Conservation (phyloP, 1,139 yeast genomes). For the Yamadazyma sp. region DNA sequence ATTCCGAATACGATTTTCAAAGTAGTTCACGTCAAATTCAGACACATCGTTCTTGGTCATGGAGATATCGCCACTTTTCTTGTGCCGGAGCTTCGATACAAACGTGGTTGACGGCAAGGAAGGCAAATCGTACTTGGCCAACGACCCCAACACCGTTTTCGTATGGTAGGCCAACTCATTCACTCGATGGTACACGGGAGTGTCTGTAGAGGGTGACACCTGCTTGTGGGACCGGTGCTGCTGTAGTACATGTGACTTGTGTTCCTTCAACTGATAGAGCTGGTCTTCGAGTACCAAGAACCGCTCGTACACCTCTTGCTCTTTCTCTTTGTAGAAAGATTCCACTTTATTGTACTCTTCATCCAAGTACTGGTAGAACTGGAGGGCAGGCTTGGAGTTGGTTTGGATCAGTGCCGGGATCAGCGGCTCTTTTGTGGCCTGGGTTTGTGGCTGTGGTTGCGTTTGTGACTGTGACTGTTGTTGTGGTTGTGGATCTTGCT, state of each 20-base stretch:
- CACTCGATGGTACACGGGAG: constrained; percentile 19
- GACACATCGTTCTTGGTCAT: constrained; percentile 11
- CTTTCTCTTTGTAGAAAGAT: constrained; percentile 57
- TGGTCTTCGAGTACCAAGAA: constrained; percentile 68
- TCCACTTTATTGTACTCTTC: constrained; percentile 59
- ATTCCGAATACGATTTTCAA: constrained; percentile 43
- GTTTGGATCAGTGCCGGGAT: constrained; percentile 7
- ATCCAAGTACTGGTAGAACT: constrained; percentile 64
- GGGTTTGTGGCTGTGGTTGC: constrained; percentile 1
- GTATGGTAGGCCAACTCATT: constrained; percentile 35
- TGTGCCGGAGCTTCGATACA: constrained; percentile 24
- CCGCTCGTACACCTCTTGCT: constrained; percentile 59
- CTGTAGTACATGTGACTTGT: constrained; percentile 24
- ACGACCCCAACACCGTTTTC: constrained; percentile 28
- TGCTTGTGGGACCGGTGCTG: background rate
- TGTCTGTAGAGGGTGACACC: constrained; percentile 11
- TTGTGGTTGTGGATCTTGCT: constrained; percentile 32
- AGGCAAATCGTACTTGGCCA: constrained; percentile 54
- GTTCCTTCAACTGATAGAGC: constrained; percentile 60
- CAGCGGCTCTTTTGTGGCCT: too few species aligned
- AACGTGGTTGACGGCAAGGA: constrained; percentile 55
- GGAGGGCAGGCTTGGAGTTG: constrained; percentile 13
- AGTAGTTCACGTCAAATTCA: constrained; percentile 31
- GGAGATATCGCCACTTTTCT: constrained; percentile 16
- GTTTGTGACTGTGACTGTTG: constrained; percentile 14